Conservation (phyloP, 441 rosid species). For the Populus hybrid region DNA sequence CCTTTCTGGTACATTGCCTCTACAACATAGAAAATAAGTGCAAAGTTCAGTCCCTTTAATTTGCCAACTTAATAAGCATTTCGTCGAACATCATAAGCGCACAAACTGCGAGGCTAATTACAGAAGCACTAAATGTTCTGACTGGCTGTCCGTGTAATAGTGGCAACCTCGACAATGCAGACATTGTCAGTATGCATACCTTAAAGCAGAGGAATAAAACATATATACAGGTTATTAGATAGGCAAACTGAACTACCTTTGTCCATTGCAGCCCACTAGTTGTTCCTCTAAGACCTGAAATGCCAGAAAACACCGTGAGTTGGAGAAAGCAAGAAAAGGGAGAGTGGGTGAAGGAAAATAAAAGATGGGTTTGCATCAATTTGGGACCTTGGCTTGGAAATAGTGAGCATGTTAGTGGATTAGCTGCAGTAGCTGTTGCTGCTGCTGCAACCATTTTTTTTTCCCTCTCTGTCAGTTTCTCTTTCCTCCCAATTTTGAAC, state of each 20-base stretch:
- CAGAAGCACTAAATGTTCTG: not conserved
- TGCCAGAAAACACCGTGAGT: not conserved
- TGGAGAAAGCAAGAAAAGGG: not conserved
- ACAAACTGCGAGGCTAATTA: not conserved
- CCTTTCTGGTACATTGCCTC: constrained; percentile 31
- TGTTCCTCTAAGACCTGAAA: constrained; percentile 22
- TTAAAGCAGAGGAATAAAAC: not conserved
- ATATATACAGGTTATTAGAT: not conserved
- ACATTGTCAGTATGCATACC: not conserved
- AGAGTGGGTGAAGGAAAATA: not conserved
- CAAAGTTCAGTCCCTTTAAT: not conserved
- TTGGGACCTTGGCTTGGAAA: constrained; percentile 42
- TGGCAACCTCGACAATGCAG: not conserved
- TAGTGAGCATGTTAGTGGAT: constrained; percentile 34
- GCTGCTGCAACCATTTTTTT: constrained; percentile 27
- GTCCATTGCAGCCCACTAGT: constrained; percentile 26
- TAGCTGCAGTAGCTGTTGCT: constrained; percentile 25
- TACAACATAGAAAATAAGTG: constrained; percentile 18
- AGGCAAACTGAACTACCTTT: constrained; percentile 31
- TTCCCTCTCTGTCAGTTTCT: not conserved
- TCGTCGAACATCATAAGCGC: constrained; percentile 33
- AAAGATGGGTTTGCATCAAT: not conserved
- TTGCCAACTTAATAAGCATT: constrained; percentile 20
- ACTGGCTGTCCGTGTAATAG: not conserved
- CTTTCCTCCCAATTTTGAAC: not conserved